Evolutionary conservation across 805 yeast species (phyloP).

Genomic region (Zygosaccharomyces bisporus): DNA sequence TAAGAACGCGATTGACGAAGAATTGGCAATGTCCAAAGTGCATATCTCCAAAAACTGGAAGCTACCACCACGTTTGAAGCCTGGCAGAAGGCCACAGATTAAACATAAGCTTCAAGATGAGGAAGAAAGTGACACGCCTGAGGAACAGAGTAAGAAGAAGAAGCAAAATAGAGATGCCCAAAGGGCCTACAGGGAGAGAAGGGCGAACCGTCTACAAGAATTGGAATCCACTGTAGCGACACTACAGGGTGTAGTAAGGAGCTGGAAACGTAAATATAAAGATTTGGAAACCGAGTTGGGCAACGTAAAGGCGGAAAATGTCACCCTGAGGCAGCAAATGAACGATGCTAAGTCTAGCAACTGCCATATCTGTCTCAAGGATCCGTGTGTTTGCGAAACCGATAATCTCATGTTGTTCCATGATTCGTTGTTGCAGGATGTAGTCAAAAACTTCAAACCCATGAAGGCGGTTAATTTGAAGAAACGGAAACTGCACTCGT

Average conservation of each 20-base stretch:
- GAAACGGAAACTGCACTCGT: constrained; percentile 7
- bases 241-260: constrained; percentile 47
- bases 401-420: constrained; percentile 45
- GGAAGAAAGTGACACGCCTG: constrained; percentile 5
- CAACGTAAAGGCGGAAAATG: constrained; percentile 9
- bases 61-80: constrained; percentile 74
- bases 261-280: constrained; percentile 55
- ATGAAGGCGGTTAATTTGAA: constrained; percentile 52
- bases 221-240: constrained; percentile 48
- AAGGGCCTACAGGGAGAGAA: constrained; percentile 81
- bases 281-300: constrained; percentile 14
- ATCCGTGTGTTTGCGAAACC: not conserved
- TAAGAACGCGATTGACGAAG: constrained; percentile 11
- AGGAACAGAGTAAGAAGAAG: constrained; percentile 56
- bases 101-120: constrained; percentile 2
- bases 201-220: constrained; percentile 78
- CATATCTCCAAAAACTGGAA: constrained; percentile 64
- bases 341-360: not conserved
- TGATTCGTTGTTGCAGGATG: constrained; percentile 31
- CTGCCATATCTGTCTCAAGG: not conserved
- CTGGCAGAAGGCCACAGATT: constrained; percentile 53
- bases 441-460: constrained; percentile 49
- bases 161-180: constrained; percentile 95
- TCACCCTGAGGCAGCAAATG: constrained; percentile 6
- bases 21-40: constrained; percentile 17